Conservation (phyloP, 2,329 filamentous ascomycete species). For the Chalara sp. region DNA sequence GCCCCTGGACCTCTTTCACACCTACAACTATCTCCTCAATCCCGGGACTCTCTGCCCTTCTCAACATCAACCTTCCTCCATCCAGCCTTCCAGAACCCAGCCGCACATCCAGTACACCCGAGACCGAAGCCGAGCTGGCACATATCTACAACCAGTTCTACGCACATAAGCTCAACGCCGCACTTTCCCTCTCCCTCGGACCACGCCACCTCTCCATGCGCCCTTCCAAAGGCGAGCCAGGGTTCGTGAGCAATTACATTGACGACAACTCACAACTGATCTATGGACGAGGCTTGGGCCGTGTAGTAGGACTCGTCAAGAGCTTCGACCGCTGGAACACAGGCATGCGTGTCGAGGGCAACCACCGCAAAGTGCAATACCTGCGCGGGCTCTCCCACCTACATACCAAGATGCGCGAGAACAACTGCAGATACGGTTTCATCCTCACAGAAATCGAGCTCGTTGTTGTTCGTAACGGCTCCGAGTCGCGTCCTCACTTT, state of each 20-base stretch:
- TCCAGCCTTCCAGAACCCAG: constrained; percentile 48
- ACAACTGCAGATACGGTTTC: constrained; percentile 89
- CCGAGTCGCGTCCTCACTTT: constrained; percentile 67
- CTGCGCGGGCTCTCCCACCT: constrained; percentile 79
- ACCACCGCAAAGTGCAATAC: constrained; percentile 82
- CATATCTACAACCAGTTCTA: constrained; percentile 72
- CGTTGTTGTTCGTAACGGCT: constrained; percentile 78
- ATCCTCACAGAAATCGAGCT: constrained; percentile 96
- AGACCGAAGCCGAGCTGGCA: constrained; percentile 72
- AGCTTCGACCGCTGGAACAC: constrained; percentile 94
- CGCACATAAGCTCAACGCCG: constrained; percentile 80
- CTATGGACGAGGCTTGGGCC: constrained; percentile 44
- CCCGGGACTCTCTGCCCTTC: constrained; percentile 63
- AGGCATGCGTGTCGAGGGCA: constrained; percentile 80
- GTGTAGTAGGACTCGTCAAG: constrained; percentile 80
- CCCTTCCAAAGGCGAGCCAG: constrained; percentile 21
- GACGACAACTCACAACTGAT: constrained; percentile 41
- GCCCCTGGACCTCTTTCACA: constrained; percentile 77
- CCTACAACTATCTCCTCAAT: constrained; percentile 64
- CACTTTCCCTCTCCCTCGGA: constrained; percentile 68
- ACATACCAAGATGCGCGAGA: constrained; percentile 88
- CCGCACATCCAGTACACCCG: constrained; percentile 54
- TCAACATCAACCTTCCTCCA: constrained; percentile 61
- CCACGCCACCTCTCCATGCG: constrained; percentile 45
- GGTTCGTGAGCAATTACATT: constrained; percentile 45